Evolutionary conservation across 768 basidiomycete genomes (phyloP), one percentile per base, ranked within the genome.

Genomic region (Hypsizygus marmoreus): DNA sequence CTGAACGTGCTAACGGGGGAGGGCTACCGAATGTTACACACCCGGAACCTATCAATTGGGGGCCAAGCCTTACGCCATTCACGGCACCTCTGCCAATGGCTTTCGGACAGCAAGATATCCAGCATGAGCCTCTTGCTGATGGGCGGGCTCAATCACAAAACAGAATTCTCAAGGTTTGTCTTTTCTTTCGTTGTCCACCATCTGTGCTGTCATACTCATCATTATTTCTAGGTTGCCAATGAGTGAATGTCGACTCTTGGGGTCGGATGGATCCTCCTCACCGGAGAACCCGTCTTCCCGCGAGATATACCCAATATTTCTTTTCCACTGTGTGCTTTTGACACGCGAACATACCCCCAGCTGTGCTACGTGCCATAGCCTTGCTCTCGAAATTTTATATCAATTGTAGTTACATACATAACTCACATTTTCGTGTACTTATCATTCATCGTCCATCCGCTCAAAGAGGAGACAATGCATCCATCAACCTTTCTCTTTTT

Each of bases 141-240:
- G 26, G 8, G 10, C 41, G 34, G 26, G 23, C 24, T 32, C 26
- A 37, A 24, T 37, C 45, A 2, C 45, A 40, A 30, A 45, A 42
- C 33, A 34, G 29, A 32, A 32, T 37, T 32, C n/a, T 51, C 24
- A 49, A 49, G 47, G 54, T 55, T 22, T 23, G 49, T 25, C 32
- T 3, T 26, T 24, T 25, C 14, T 34, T 19, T 13, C 2, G 16
- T 7, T 30, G 7, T 14, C 4, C 25, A 9, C 16, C 22, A n/a
- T 25, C 22, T 16, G 14, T 26, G 13, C 11, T 22, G 35, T 30
- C 11, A 2, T 13, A 13, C 33, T 13, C 6, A 8, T 23, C 4
- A 0, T 31, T 20, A 1, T 25, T 20, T 1, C 29, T 4, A 49
- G 47, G 16, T 42, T 24, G 40, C 51, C 6, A 49, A 49, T 19